These are phyloP conservation scores for Thalassiosira hispida DNA, from an alignment of 352 stramenopile genomes.

Conservation along the genomic window DNA sequence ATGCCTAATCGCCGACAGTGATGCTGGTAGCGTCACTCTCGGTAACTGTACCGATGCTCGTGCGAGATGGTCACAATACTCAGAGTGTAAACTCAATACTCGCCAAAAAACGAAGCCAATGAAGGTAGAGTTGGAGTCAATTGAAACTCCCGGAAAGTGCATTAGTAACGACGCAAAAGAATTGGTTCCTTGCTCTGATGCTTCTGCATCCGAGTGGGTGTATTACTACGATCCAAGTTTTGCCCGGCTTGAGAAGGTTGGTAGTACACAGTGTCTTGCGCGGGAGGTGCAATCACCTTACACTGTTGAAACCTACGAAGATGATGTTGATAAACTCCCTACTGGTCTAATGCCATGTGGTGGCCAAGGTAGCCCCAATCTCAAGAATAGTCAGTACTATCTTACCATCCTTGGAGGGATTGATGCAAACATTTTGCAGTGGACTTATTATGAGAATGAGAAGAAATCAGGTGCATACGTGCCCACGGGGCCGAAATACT, in stretches of 20 bases:
- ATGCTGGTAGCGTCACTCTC: not conserved
- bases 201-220: not conserved
- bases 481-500: slow-evolving; percentile 17
- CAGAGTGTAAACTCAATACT: slow-evolving; percentile 33
- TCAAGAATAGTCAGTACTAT: slow-evolving; percentile 8
- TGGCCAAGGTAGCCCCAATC: not conserved
- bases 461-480: too few species aligned
- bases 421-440: slow-evolving; percentile 32
- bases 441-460: not conserved
- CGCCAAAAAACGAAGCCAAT: slow-evolving; percentile 17
- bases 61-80: slow-evolving; percentile 34
- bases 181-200: not conserved
- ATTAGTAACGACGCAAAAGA: not conserved
- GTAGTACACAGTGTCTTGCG: slow-evolving; percentile 9
- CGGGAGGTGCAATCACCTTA: not conserved
- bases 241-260: slow-evolving; percentile 3
- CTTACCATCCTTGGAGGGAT: slow-evolving; percentile 15
- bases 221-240: slow-evolving; percentile 34
- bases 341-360: slow-evolving; percentile 22
- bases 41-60: not conserved
- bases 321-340: slow-evolving; percentile 8
- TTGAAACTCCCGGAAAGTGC: slow-evolving; percentile 7
- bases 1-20: slow-evolving; percentile 17
- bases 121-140: slow-evolving; percentile 14
- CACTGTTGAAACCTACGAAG: not conserved